These are phyloP conservation scores for Globisporangium cylindrosporum DNA, from an alignment of 352 stramenopile species.

Conservation along the genomic window DNA sequence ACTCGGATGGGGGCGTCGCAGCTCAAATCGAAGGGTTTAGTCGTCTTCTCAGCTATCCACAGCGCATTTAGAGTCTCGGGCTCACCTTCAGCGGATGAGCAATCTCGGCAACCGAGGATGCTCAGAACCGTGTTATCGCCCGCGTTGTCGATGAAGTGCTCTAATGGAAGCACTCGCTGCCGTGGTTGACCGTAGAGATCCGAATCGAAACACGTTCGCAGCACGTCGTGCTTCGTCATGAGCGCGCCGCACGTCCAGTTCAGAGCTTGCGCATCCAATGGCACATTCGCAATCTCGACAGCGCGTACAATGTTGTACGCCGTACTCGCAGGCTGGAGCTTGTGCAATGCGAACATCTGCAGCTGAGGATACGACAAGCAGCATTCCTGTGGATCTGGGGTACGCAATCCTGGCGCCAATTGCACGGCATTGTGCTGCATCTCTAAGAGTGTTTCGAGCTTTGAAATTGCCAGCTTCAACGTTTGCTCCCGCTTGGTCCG, in stretches of 20 bases:
- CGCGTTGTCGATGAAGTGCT: constrained; percentile 17
- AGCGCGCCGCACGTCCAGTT: constrained; percentile 27
- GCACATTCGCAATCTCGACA: constrained; percentile 20
- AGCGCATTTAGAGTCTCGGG: constrained; percentile 5
- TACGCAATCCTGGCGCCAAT: constrained; percentile 11
- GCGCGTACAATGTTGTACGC: constrained; percentile 52
- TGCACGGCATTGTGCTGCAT: constrained; percentile 11
- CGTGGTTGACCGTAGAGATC: constrained; percentile 27
- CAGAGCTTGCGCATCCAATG: constrained; percentile 24
- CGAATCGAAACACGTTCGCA: constrained; percentile 41
- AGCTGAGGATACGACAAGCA: constrained; percentile 49
- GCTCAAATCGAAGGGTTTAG: constrained; percentile 37
- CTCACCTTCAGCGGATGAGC: not conserved
- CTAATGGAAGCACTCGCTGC: constrained; percentile 29
- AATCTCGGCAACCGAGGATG: not conserved
- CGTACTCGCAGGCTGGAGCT: constrained; percentile 34
- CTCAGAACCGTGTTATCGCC: constrained; percentile 6
- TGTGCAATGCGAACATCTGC: constrained; percentile 59
- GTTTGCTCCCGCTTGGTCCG: constrained; percentile 19
- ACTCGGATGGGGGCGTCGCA: constrained; percentile 37
- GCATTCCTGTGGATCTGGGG: not conserved
- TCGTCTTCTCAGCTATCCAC: constrained; percentile 23
- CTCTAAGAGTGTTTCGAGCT: constrained; percentile 14
- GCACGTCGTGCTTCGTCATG: constrained; percentile 37
- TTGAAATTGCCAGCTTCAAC: constrained; percentile 17